Conservation (phyloP, 345 rosid species). For the Moricandia arvensis region DNA sequence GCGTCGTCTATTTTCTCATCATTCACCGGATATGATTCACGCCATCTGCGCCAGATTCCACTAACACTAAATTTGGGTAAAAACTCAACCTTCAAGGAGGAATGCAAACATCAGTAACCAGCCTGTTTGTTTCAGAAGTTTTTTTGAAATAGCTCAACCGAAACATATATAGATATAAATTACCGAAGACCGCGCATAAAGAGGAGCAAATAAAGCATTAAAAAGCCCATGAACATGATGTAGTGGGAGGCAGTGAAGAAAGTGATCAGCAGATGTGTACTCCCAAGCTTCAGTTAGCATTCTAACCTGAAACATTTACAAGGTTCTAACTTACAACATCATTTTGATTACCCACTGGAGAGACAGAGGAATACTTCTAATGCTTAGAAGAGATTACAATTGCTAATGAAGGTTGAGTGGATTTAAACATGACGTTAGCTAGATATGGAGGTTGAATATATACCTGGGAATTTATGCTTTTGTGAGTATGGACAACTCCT, state of each 20-base stretch:
- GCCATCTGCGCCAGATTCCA: slow-evolving; percentile 94
- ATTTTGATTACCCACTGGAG: slow-evolving; percentile 6
- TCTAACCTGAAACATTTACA: slow-evolving; percentile 55
- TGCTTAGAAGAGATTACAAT: background rate
- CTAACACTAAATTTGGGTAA: slow-evolving; percentile 93
- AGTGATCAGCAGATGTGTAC: slow-evolving; percentile 73
- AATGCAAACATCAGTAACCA: slow-evolving; percentile 3
- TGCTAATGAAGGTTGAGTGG: background rate
- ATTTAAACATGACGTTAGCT: background rate
- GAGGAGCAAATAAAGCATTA: slow-evolving; percentile 84
- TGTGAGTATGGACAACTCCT: slow-evolving; percentile 94
- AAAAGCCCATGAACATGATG: slow-evolving; percentile 99
- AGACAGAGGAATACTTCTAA: slow-evolving; percentile 16
- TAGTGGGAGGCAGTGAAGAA: slow-evolving; percentile 91
- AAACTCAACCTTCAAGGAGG: slow-evolving; percentile 79
- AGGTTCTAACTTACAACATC: background rate
- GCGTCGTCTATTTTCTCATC: slow-evolving; percentile 55
- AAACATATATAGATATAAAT: slow-evolving; percentile 7
- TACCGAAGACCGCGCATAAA: slow-evolving; percentile 82
- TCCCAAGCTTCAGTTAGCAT: slow-evolving; percentile 90
- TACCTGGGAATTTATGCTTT: slow-evolving; percentile 84
- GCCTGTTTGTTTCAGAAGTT: slow-evolving; percentile 4
- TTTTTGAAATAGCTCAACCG: background rate
- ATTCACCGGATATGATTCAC: slow-evolving; percentile 68
- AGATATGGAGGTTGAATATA: slow-evolving; percentile 1